phyloP scores from a whole-genome alignment of 805 yeast species.

The Kuraishia capsulata region DNA sequence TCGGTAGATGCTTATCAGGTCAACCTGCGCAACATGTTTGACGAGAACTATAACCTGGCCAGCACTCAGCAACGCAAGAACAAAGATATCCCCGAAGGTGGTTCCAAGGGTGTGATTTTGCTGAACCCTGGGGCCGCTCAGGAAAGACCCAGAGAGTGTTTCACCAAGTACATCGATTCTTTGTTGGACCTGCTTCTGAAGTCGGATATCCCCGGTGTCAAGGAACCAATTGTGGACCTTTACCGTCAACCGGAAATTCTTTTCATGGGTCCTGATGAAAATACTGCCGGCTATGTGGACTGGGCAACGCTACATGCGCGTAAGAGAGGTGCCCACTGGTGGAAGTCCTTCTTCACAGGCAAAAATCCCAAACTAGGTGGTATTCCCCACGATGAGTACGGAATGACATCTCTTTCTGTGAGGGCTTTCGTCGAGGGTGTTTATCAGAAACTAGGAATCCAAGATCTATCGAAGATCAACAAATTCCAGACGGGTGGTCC shows the following conservation, averaged over 20 bases:
- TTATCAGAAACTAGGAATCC: slow-evolving; percentile 65
- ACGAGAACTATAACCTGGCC: slow-evolving; percentile 94
- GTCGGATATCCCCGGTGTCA: slow-evolving; percentile 61
- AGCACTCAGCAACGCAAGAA: slow-evolving; percentile 94
- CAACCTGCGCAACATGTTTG: slow-evolving; percentile 83
- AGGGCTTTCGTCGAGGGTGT: slow-evolving; percentile 85
- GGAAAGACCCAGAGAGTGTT: slow-evolving; percentile 72
- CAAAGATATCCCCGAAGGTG: slow-evolving; percentile 98
- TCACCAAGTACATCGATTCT: slow-evolving; percentile 88
- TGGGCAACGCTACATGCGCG: slow-evolving; percentile 97
- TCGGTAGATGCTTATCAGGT: slow-evolving; percentile 76
- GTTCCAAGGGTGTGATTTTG: slow-evolving; percentile 93
- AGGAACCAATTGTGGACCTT: slow-evolving; percentile 78
- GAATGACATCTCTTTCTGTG: slow-evolving; percentile 95
- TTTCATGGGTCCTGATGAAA: slow-evolving; percentile 99
- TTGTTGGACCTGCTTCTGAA: slow-evolving; percentile 76
- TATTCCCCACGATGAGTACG: slow-evolving; percentile 96
- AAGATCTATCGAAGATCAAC: slow-evolving; percentile 44
- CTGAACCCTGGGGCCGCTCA: slow-evolving; percentile 66
- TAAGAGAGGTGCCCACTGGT: slow-evolving; percentile 89
- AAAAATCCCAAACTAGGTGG: slow-evolving; percentile 90
- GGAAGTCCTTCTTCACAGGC: slow-evolving; percentile 98
- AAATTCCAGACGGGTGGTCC: slow-evolving; percentile 99
- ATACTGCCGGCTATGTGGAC: slow-evolving; percentile 90
- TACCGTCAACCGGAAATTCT: slow-evolving; percentile 81